Evolutionary conservation across 2,329 filamentous ascomycete genomes (phyloP), one percentile per base, ranked within the genome.

Genomic region (Dactylellina sp.): DNA sequence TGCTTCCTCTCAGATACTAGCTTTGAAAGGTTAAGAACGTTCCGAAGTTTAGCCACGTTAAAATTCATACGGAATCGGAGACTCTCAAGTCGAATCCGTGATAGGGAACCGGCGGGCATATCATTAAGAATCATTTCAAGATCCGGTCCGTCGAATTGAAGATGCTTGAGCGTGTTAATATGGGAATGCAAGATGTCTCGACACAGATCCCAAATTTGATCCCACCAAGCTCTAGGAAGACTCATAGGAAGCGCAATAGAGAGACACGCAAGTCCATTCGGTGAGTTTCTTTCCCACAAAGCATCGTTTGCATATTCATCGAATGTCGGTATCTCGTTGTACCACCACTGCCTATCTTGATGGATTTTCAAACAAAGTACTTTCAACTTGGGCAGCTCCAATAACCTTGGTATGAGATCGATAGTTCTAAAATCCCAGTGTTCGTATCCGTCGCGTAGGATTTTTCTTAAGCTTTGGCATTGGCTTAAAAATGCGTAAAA

Each of bases 361-460:
- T 66, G 61, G 20, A 74, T 66, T 40, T 61, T 74, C 4, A 74
- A 7, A n/a, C 70, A 74, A 6, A 74, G 49, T 16, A 74, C 40
- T 24, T 52, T 62, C 9, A 74, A 25, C 22, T 50, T 74, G 7
- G 70, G 61, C 7, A 66, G 22, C 24, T 50, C 18, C 16, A 74
- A 24, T 7, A 74, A 25, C 16, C 35, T 49, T 11, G 12, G 14
- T 25, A 66, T 28, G 7, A 74, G 55, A 44, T 66, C 61, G 11
- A 32, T 49, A 14, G 55, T 62, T 40, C 57, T 66, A 18, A 74
- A 44, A 18, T 16, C 16, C 2, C 18, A 9, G 7, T 66, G 61
- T 47, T 74, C 70, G 40, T 66, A 50, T 9, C 70, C 70, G 39
- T 66, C 70, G 4, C 70, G 55, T 16, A 74, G 44, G 14, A 74